Conservation (phyloP, 805 yeast genomes). For the Wickerhamiella spandovensis region DNA sequence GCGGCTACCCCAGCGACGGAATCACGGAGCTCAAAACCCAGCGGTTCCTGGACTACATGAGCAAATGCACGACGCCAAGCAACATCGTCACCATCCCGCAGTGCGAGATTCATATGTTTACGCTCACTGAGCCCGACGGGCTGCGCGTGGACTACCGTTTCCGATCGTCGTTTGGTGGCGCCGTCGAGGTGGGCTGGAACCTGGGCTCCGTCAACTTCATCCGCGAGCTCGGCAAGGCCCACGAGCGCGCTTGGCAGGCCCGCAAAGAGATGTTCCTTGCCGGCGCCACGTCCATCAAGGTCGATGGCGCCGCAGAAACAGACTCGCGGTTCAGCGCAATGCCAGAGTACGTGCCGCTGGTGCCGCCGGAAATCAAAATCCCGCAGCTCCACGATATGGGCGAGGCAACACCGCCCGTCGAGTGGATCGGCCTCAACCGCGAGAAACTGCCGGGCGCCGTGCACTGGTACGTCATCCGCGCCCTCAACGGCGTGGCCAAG, state of each 20-base stretch:
- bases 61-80: constrained; percentile 61
- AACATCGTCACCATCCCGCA: constrained; percentile 70
- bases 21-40: constrained; percentile 34
- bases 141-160: constrained; percentile 55
- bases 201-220: constrained; percentile 82
- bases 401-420: constrained; percentile 94
- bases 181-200: constrained; percentile 88
- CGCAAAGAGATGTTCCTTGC: constrained; percentile 9
- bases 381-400: constrained; percentile 88
- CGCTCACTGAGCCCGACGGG: constrained; percentile 32
- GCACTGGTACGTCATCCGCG: constrained; percentile 64
- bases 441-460: constrained; percentile 74
- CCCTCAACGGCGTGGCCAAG: constrained; percentile 58
- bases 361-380: constrained; percentile 71
- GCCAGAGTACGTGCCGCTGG: constrained; percentile 33
- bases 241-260: constrained; percentile 24
- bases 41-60: constrained; percentile 39
- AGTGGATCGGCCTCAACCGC: constrained; percentile 94
- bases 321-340: not conserved
- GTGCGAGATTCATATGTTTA: constrained; percentile 58
- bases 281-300: constrained; percentile 4
- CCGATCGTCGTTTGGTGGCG: constrained; percentile 69
- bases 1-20: constrained; percentile 35
- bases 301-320: not conserved
- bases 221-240: constrained; percentile 84